Evolutionary conservation across 192 early-diverging fungal genomes (phyloP).

Genomic region (Podila minutissima): DNA sequence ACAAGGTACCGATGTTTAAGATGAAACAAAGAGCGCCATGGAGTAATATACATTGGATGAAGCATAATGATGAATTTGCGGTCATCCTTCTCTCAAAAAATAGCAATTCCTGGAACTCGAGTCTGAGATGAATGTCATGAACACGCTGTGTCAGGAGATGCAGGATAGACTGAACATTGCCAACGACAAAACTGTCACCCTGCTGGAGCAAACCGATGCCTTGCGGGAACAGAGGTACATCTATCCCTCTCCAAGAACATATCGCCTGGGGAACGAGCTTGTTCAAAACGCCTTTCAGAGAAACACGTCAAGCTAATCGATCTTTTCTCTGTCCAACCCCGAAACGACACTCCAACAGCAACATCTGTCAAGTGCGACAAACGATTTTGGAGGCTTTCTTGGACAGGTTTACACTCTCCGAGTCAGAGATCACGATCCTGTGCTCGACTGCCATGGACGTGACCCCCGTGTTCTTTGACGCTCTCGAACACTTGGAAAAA

Average conservation of each 20-base stretch:
- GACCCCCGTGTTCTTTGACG: constrained; percentile 75
- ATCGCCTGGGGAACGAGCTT: no score
- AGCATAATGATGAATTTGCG: constrained; percentile 2
- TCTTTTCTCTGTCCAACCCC: neutral
- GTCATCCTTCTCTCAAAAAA: neutral
- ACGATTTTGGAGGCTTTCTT: constrained; percentile 73
- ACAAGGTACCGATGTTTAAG: constrained; percentile 32
- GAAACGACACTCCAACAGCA: constrained; percentile 28
- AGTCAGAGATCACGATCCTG: constrained; percentile 69
- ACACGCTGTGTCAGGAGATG: constrained; percentile 68
- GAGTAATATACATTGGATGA: neutral
- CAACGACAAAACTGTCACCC: constrained; percentile 64
- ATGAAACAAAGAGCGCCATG: neutral
- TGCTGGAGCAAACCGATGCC: constrained; percentile 74
- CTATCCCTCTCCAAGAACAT: no score
- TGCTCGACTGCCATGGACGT: constrained; percentile 61
- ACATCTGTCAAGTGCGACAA: constrained; percentile 64
- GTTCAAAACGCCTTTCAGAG: neutral
- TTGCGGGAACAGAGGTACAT: constrained; percentile 70
- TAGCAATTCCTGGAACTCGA: constrained; percentile 71
- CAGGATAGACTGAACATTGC: constrained; percentile 61
- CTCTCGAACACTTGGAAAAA: constrained; percentile 70
- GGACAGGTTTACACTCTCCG: constrained; percentile 74
- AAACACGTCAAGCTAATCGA: neutral
- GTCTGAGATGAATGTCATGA: constrained; percentile 67